Base-by-base conservation (phyloP, 768 basidiomycete species). In the Leccinum fibrillosum region DNA sequence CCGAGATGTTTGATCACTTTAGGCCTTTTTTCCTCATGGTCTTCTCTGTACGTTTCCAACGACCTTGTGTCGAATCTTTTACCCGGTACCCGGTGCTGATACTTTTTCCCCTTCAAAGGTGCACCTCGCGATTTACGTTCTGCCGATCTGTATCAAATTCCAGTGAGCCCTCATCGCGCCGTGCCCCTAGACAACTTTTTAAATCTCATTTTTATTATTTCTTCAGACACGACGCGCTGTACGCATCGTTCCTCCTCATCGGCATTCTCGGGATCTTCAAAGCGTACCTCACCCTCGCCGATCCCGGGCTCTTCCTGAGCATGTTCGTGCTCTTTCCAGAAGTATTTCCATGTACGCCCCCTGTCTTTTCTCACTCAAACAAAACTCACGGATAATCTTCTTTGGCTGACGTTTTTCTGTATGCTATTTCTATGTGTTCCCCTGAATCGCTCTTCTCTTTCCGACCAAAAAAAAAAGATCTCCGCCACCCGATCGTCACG, bases 1-100 rank as follows among this genome's bases (percentile, higher is more conserved):
- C 94, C 11, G 96, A 98, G 71, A 98, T 98, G 91, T 99, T 99
- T 62, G 96, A 98, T 69, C 90, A 98, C 69, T 99, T 98, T 78
- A 79, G 97, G 30, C 85, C 88, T 4, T 98, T 98, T 76, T 99
- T 97, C 80, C 77, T 98, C 32, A 89, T 94, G 80, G 91, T 90
- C 17, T 98, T 98, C 72, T 90, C 89, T 17, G 94, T 94, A 64
- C 49, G 88, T 71, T 23, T 5, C 1, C 1, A n/a, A 12, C 3
- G 2, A 5, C 35, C 47, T 3, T 2, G 6, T 11, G 4, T n/a
- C 2, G 12, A n/a, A 21, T 25, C 15, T 23, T 39, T 28, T 32
- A 47, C n/a, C 45, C 23, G 2, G 21, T 30, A 47, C 17, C 42
- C 19, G 4, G 21, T 34, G 44, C 47, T 39, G 42, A 62, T 37